These are phyloP conservation scores for Trichoderma brevicompactum DNA, from an alignment of 2,329 filamentous ascomycete genomes.

Conservation along the genomic window DNA sequence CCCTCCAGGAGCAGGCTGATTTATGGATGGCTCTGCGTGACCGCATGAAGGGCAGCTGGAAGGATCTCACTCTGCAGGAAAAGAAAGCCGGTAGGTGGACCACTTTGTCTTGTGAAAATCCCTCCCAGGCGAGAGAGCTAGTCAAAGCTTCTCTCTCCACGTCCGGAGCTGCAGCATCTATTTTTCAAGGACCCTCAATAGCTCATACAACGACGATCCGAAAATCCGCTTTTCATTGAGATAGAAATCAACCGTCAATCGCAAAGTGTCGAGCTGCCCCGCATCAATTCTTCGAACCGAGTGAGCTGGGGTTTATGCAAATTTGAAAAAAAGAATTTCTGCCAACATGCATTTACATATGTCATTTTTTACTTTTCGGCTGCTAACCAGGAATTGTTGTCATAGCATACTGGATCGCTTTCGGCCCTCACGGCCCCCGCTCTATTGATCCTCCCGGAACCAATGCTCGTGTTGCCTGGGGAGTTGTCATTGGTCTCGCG, in stretches of 20 bases:
- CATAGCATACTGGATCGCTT: slow-evolving; percentile 97
- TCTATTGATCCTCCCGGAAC: slow-evolving; percentile 82
- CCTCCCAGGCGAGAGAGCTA: slow-evolving; percentile 36
- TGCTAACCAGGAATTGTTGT: slow-evolving; percentile 47
- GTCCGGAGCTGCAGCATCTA: neutral
- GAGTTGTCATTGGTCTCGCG: slow-evolving; percentile 70
- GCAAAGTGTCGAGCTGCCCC: neutral
- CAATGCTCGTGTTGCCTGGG: slow-evolving; percentile 75
- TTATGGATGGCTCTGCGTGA: slow-evolving; percentile 98
- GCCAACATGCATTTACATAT: slow-evolving; percentile 9
- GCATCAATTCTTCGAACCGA: neutral
- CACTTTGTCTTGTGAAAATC: slow-evolving; percentile 39
- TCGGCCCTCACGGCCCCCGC: slow-evolving; percentile 93
- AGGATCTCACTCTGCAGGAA: slow-evolving; percentile 91
- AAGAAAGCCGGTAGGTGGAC: slow-evolving; percentile 93
- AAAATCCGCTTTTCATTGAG: neutral
- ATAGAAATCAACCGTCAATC: neutral
- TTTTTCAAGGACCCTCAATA: neutral
- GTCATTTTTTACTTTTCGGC: neutral
- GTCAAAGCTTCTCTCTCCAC: neutral
- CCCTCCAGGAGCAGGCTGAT: slow-evolving; percentile 98
- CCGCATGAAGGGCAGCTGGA: slow-evolving; percentile 98
- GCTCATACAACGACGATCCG: neutral
- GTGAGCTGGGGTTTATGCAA: neutral
- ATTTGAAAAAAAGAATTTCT: neutral